These are phyloP conservation scores for Hypoxylon sp. DNA, from an alignment of 2,329 filamentous ascomycete species.

Conservation along the genomic window DNA sequence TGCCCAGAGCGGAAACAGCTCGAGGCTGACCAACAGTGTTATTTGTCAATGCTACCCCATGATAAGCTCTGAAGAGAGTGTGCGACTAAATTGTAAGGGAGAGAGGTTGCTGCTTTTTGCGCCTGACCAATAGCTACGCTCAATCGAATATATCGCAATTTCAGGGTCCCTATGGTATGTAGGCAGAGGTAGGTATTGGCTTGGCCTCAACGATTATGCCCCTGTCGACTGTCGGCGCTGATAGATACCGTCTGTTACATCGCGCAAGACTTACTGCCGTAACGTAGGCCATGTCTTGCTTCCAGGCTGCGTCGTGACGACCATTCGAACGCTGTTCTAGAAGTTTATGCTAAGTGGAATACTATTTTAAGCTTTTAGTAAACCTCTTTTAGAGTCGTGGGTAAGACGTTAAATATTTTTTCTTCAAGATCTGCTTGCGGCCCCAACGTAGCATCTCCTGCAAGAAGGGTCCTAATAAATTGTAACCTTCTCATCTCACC, in stretches of 20 bases:
- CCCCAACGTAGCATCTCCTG: conserved; percentile 31
- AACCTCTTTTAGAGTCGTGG: conserved; percentile 18
- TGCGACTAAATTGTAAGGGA: conserved; percentile 30
- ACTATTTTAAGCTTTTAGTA: conserved; percentile 29
- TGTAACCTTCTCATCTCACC: conserved; percentile 19
- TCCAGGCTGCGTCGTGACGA: conserved; percentile 30
- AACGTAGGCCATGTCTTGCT: conserved; percentile 24
- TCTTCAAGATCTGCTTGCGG: conserved; percentile 28
- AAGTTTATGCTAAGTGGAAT: conserved; percentile 24
- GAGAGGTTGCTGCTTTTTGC: conserved; percentile 2
- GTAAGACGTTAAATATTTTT: conserved; percentile 13
- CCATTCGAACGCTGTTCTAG: conserved; percentile 38
- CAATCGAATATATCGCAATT: conserved; percentile 32
- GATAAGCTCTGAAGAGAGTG: conserved; percentile 31
- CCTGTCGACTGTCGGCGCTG: conserved; percentile 4
- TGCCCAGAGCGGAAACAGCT: conserved; percentile 12
- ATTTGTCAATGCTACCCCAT: conserved; percentile 29
- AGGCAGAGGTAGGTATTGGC: conserved; percentile 1
- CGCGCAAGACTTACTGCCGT: conserved; percentile 17
- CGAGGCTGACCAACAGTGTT: conserved; percentile 23
- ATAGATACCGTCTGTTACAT: conserved; percentile 28
- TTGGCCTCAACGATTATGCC: conserved; percentile 32
- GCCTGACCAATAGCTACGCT: conserved; percentile 27
- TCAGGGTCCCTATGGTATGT: conserved; percentile 32
- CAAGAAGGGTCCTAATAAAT: conserved; percentile 27